These are phyloP conservation scores for Sclerotinia spermophila DNA, from an alignment of 2,329 filamentous ascomycete genomes.

Conservation along the genomic window DNA sequence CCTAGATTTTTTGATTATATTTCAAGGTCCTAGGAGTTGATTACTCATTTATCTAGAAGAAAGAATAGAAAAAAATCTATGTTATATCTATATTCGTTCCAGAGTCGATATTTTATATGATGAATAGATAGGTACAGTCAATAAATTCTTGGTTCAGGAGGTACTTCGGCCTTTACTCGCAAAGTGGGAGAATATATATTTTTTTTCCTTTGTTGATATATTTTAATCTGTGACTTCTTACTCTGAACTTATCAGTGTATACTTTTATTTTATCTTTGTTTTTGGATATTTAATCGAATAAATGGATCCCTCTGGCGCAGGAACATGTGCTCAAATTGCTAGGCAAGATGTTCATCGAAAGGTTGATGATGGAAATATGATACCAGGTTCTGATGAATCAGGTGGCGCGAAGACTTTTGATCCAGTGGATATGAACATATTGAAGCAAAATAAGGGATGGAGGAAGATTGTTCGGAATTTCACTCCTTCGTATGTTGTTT, in stretches of 20 bases:
- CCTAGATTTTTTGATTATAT: background rate
- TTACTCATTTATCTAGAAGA: background rate
- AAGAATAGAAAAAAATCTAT: background rate
- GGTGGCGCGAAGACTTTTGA: background rate
- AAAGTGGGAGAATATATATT: background rate
- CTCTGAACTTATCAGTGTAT: background rate
- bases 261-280: too few species aligned
- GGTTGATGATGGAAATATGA: background rate
- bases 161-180: background rate
- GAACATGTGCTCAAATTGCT: conserved; percentile 1
- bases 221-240: background rate
- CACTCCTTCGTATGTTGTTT: conserved; percentile 48
- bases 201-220: background rate
- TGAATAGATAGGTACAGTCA: background rate
- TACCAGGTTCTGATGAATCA: background rate
- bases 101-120: background rate
- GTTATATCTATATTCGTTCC: background rate
- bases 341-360: background rate
- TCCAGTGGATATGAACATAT: background rate
- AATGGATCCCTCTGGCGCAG: conserved; percentile 3
- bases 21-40: too few species aligned
- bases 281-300: background rate
- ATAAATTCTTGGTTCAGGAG: background rate
- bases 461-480: conserved; percentile 48
- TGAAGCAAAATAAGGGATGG: conserved; percentile 24